Evolutionary conservation across 805 yeast genomes (phyloP), one percentile per base, ranked within the genome.

Genomic region (Yamadazyma insecticola): DNA sequence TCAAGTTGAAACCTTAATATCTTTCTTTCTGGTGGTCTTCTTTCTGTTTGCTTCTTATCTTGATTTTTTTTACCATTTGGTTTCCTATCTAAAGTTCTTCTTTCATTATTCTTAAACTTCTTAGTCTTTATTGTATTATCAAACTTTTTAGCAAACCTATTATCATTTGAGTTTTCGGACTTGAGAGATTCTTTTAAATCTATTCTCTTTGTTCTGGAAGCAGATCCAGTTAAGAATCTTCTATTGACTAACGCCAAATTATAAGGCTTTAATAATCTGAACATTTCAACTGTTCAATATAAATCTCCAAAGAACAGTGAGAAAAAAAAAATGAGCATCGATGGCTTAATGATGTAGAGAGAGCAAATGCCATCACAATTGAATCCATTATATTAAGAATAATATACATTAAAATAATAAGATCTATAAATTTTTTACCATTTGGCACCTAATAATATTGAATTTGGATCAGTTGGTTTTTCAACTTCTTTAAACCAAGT

Each of bases 401-500:
- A n/a, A n/a, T 23, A 23, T 8, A 23, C n/a, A 12, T 12, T 11
- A 11, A 12, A 8, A 23, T 8, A 11, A 12, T 11, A 10, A 12
- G 7, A 8, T 6, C 13, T 20, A 7, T 14, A 18, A 26, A 7
- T 26, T 5, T 15, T 4, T 47, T 47, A 76, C 83, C 83, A 76
- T 39, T 70, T 74, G 11, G 74, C 72, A 3, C 80, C 80, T 16
- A 76, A 57, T 30, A 76, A 51, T 11, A 70, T 52, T 6, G 70
- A 51, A 15, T 60, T 52, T 4, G 67, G 64, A 41, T 72, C 79
- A 4, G 67, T 66, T 8, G 76, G 70, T 40, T 69, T 63, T 30
- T 71, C 79, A 29, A 76, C 74, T 25, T 58, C 69, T 26, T 58
- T 60, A 51, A 76, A 76, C 35, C 61, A 57, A 2, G 77, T 72